Percentiles rank a stretch among this genome's conserved stretches.
phyloP scores from a whole-genome alignment of 768 basidiomycete species.

The Russula earlei region DNA sequence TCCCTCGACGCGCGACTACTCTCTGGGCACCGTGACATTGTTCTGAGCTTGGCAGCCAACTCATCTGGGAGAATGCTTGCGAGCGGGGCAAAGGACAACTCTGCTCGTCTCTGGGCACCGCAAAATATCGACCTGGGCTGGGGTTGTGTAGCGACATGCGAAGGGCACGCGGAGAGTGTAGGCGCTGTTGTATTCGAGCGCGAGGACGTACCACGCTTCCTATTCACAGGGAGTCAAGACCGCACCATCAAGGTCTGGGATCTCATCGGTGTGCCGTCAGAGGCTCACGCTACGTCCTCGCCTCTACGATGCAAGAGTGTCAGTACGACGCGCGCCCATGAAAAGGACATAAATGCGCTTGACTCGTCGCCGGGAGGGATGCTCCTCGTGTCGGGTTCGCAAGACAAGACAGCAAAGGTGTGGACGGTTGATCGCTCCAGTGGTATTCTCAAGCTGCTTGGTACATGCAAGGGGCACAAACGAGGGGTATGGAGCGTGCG shows the following conservation, averaged over 20 bases:
- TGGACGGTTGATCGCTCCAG: constrained; percentile 57
- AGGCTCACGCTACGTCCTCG: constrained; percentile 24
- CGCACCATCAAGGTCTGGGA: constrained; percentile 99
- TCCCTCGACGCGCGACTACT: constrained; percentile 79
- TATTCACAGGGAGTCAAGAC: constrained; percentile 96
- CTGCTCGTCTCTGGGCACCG: constrained; percentile 75
- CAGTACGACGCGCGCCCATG: constrained; percentile 84
- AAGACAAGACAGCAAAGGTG: constrained; percentile 90
- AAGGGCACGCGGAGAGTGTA: constrained; percentile 90
- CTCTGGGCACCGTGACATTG: constrained; percentile 85
- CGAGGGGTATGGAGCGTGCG: constrained; percentile 92
- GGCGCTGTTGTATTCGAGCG: constrained; percentile 84
- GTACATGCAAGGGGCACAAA: constrained; percentile 93
- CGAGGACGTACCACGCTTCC: constrained; percentile 41
- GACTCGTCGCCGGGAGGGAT: constrained; percentile 87
- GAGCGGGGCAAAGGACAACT: constrained; percentile 87
- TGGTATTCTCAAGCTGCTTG: constrained; percentile 68
- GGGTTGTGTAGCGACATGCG: constrained; percentile 76
- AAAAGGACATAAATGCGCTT: constrained; percentile 97
- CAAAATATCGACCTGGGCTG: constrained; percentile 38
- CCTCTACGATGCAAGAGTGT: constrained; percentile 59
- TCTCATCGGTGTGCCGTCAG: constrained; percentile 43
- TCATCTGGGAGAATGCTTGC: constrained; percentile 63
- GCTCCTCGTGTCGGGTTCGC: constrained; percentile 86
- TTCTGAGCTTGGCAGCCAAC: constrained; percentile 72